Evolutionary conservation across 2,329 filamentous ascomycete genomes (phyloP).

Genomic region (Raffaelea arxii): DNA sequence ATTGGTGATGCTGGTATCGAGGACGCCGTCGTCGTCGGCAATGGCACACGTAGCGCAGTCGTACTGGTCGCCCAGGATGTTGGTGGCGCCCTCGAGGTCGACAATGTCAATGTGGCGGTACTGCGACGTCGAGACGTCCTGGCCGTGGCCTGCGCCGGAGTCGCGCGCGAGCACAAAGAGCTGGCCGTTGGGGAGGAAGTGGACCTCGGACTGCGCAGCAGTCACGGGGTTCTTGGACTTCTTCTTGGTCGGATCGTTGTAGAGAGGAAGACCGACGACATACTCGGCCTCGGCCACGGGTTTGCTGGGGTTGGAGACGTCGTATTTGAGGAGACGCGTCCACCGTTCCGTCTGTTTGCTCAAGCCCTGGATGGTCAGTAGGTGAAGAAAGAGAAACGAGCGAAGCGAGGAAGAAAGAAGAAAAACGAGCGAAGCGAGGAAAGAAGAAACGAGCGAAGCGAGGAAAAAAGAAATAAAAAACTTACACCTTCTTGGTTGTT

Average conservation of each 20-base stretch:
- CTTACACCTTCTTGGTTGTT: constrained; percentile 40
- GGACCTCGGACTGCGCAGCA: constrained; percentile 60
- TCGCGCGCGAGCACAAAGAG: constrained; percentile 61
- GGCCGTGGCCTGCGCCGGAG: constrained; percentile 47
- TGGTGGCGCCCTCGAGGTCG: constrained; percentile 50
- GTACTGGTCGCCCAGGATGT: constrained; percentile 40
- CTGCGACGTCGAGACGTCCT: constrained; percentile 38
- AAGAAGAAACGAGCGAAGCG: neutral
- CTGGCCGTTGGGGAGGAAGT: constrained; percentile 33
- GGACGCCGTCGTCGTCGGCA: constrained; percentile 4
- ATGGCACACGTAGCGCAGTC: constrained; percentile 24
- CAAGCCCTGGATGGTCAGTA: constrained; percentile 7
- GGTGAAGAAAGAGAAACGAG: neutral
- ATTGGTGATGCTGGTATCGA: constrained; percentile 34
- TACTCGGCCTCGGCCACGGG: constrained; percentile 50
- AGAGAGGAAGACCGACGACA: constrained; percentile 55
- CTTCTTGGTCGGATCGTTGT: constrained; percentile 25
- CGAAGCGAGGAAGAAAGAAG: neutral
- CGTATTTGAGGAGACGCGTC: constrained; percentile 55
- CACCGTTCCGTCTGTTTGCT: constrained; percentile 36
- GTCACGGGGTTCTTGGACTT: constrained; percentile 39
- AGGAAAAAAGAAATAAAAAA: constrained; percentile 30
- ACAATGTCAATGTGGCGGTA: constrained; percentile 65
- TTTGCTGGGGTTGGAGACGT: constrained; percentile 33
- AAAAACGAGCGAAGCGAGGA: neutral